Evolutionary conservation across 345 rosid species (phyloP).

Genomic region (Adansonia digitata): DNA sequence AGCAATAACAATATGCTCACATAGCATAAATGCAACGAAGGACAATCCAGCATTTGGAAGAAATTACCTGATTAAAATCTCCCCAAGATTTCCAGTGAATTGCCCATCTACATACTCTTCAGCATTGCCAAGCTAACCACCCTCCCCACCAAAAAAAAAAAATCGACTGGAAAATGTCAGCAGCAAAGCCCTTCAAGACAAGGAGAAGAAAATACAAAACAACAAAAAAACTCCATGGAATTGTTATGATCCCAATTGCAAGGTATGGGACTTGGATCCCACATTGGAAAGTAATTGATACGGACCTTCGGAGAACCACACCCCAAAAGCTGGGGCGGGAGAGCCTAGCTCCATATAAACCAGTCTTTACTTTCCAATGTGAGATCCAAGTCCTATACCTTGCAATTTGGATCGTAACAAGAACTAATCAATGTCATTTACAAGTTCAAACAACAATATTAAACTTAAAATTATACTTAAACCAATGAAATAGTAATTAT

Average conservation of each 20-base stretch:
- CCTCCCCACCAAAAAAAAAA: neutral
- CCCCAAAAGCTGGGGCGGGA: no score
- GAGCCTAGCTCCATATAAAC: no score
- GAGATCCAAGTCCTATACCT: no score
- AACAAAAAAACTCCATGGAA: no score
- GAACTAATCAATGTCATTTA: neutral
- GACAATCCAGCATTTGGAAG: neutral
- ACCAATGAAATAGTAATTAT: neutral
- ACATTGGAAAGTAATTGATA: no score
- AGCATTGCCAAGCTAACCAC: constrained; percentile 86
- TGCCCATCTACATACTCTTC: constrained; percentile 88
- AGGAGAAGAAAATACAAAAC: neutral
- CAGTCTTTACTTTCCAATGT: no score
- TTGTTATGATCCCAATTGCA: no score
- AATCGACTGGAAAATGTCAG: neutral
- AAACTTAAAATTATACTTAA: neutral
- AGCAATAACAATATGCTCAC: neutral
- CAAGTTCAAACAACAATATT: neutral
- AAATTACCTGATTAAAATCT: constrained; percentile 82
- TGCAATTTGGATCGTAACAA: no score
- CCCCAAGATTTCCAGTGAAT: constrained; percentile 81
- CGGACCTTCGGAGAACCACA: no score
- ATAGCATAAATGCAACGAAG: neutral
- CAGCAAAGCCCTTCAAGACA: neutral
- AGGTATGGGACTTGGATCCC: no score